phyloP scores from a whole-genome alignment of 805 yeast genomes.

The Priceomyces medius region DNA sequence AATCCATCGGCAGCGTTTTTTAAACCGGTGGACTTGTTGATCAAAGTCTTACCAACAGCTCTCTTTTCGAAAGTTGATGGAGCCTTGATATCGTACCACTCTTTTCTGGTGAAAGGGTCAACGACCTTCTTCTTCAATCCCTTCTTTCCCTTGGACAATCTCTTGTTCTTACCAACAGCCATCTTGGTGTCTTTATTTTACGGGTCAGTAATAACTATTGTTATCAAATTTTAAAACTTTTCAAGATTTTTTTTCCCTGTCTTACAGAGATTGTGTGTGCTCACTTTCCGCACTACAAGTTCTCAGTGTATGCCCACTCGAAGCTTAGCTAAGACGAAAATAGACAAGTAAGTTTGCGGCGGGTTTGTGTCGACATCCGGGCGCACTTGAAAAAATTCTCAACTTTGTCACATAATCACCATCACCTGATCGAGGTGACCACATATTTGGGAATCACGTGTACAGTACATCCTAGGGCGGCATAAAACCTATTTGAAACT shows the following conservation, averaged over 20 bases:
- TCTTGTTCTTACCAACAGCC: constrained; percentile 62
- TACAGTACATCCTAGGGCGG: neutral
- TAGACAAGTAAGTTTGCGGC: no score
- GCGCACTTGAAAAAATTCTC: neutral
- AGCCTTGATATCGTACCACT: constrained; percentile 98
- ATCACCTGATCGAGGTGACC: neutral
- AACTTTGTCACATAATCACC: neutral
- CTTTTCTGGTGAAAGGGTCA: constrained; percentile 99
- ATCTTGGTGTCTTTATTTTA: constrained; percentile 29
- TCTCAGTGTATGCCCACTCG: neutral
- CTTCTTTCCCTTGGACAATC: constrained; percentile 87
- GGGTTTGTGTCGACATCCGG: no score
- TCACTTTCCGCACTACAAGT: neutral
- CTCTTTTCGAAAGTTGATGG: constrained; percentile 98
- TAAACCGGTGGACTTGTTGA: constrained; percentile 98
- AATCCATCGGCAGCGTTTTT: constrained; percentile 97
- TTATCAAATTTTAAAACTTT: neutral
- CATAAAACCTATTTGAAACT: neutral
- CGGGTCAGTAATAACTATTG: constrained; percentile 6
- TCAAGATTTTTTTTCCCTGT: constrained; percentile 5
- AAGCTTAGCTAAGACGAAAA: neutral
- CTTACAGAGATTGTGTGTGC: neutral
- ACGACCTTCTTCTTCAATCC: constrained; percentile 99
- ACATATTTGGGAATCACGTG: neutral
- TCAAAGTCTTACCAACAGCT: constrained; percentile 97